Conservation (phyloP, 2,329 filamentous ascomycete species). For the Hymenotorrendiella dingleyae region DNA sequence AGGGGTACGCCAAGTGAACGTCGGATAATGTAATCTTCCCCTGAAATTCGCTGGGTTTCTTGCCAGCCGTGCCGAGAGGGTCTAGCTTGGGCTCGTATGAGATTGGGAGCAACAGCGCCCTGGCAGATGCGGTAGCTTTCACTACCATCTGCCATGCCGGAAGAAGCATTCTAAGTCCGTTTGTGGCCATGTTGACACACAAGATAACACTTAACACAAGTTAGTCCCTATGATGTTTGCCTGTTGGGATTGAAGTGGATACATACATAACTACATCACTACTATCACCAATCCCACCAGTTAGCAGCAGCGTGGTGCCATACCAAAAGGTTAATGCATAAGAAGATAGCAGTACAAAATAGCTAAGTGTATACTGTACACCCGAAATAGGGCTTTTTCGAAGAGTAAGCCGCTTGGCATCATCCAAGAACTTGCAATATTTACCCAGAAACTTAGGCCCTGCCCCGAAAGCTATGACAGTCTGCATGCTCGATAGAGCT, state of each 20-base stretch:
- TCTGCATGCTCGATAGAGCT: background rate
- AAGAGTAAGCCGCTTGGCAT: background rate
- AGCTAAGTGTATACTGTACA: slow-evolving; percentile 3
- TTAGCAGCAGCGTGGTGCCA: slow-evolving; percentile 2
- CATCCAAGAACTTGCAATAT: background rate
- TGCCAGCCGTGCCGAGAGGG: background rate
- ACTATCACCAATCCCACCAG: slow-evolving; percentile 1
- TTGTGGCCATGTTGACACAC: background rate
- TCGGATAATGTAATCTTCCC: slow-evolving; percentile 24
- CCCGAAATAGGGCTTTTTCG: slow-evolving; percentile 4
- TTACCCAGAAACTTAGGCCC: background rate
- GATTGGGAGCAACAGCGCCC: background rate
- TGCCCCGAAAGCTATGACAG: background rate
- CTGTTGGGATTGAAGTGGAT: no score
- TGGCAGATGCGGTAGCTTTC: background rate
- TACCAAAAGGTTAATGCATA: slow-evolving; percentile 12
- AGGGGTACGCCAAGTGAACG: slow-evolving; percentile 33
- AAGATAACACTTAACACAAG: background rate
- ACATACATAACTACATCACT: background rate
- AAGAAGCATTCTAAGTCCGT: slow-evolving; percentile 44
- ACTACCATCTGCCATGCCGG: background rate
- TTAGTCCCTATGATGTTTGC: background rate
- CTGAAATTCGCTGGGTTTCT: background rate
- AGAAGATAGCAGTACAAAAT: slow-evolving; percentile 3
- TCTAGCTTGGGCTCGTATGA: background rate